Conservation (phyloP, 441 rosid genomes). For the Rhodomyrtus psidioides region DNA sequence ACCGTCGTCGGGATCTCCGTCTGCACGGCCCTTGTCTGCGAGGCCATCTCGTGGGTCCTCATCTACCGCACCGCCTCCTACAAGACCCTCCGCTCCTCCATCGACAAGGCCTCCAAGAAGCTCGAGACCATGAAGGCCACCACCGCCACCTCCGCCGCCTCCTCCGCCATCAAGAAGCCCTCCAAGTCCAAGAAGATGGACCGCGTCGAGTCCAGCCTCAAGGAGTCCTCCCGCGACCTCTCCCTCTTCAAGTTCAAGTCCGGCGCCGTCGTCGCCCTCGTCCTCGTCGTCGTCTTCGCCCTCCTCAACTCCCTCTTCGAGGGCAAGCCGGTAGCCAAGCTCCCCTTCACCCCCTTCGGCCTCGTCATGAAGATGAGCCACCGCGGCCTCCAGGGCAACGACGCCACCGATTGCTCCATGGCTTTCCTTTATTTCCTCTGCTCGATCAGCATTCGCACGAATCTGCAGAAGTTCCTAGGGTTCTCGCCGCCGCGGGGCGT, state of each 20-base stretch:
- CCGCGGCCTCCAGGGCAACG: slow-evolving; percentile 69
- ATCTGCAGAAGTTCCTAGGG: slow-evolving; percentile 86
- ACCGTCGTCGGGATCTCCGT: slow-evolving; percentile 78
- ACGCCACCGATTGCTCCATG: slow-evolving; percentile 87
- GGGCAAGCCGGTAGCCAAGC: slow-evolving; percentile 80
- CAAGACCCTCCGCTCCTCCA: slow-evolving; percentile 76
- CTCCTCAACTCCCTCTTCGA: slow-evolving; percentile 77
- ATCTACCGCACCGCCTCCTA: slow-evolving; percentile 86
- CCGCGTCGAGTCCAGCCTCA: slow-evolving; percentile 69
- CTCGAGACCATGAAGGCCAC: slow-evolving; percentile 79
- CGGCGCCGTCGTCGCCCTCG: slow-evolving; percentile 82
- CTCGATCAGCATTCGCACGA: slow-evolving; percentile 82
- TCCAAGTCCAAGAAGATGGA: slow-evolving; percentile 83
- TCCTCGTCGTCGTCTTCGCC: slow-evolving; percentile 73
- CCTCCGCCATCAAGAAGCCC: slow-evolving; percentile 38
- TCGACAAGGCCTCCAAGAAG: slow-evolving; percentile 83
- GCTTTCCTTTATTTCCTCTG: slow-evolving; percentile 77
- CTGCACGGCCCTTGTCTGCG: slow-evolving; percentile 86
- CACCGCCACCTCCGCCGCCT: slow-evolving; percentile 34
- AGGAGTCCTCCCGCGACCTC: slow-evolving; percentile 75
- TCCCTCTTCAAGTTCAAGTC: slow-evolving; percentile 94
- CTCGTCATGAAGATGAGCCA: slow-evolving; percentile 90
- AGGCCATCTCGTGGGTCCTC: slow-evolving; percentile 85
- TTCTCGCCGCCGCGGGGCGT: slow-evolving; percentile 88
- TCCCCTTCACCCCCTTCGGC: slow-evolving; percentile 75